phyloP scores from a whole-genome alignment of 139 green algal genomes.

The Tetraselmis striata region DNA sequence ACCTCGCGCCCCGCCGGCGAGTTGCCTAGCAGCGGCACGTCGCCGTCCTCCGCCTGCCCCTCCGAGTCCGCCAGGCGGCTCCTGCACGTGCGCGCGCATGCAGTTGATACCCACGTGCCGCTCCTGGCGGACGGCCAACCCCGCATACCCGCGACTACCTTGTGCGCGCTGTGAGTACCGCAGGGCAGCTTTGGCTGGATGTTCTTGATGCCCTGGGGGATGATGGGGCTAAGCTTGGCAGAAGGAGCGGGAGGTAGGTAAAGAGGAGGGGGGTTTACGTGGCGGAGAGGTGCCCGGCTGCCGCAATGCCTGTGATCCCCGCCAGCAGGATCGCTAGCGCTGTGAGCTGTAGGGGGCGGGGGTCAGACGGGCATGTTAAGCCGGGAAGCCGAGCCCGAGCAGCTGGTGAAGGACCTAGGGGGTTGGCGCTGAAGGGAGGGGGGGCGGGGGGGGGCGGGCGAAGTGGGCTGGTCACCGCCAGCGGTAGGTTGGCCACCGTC shows the following conservation, averaged over 20 bases:
- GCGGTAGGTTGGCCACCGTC: not conserved
- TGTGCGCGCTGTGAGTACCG: too few species aligned
- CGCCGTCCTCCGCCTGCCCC: not conserved
- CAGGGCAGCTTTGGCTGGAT: too few species aligned
- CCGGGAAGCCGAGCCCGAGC: too few species aligned
- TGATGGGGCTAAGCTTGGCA: too few species aligned
- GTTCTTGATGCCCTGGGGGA: too few species aligned
- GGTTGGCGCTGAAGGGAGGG: not conserved
- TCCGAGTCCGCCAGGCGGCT: not conserved
- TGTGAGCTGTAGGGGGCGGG: not conserved
- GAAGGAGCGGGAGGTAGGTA: too few species aligned
- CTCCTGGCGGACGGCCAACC: too few species aligned
- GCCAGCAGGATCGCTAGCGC: constrained; percentile 19
- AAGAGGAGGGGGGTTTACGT: too few species aligned
- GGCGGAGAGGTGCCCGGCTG: not conserved
- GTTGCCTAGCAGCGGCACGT: not conserved
- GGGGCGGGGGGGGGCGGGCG: too few species aligned
- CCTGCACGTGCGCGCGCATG: not conserved
- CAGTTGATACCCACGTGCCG: too few species aligned
- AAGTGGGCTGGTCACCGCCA: not conserved
- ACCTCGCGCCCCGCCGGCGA: not conserved
- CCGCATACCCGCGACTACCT: too few species aligned
- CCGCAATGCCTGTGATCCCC: constrained; percentile 4
- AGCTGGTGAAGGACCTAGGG: not conserved
- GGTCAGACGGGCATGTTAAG: too few species aligned